Conservation (phyloP, 768 basidiomycete species). For the Psilocybe cubensis region DNA sequence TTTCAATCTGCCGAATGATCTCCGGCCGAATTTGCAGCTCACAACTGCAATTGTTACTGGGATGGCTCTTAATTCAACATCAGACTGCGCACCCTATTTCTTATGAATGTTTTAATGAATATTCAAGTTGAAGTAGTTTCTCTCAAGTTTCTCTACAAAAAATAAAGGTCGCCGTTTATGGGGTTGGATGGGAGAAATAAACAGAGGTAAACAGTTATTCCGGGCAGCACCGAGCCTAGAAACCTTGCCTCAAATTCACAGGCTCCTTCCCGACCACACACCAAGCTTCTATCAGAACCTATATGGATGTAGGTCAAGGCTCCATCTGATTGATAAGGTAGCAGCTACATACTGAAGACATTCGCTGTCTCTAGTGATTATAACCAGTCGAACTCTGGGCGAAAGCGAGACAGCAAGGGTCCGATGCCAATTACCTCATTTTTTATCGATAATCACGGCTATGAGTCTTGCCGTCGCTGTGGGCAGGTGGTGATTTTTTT, state of each 20-base stretch:
- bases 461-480: not conserved
- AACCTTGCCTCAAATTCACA: not conserved
- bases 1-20: too few relatives aligned
- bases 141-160: not conserved
- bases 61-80: not conserved
- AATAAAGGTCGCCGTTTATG: not conserved
- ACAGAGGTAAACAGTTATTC: not conserved
- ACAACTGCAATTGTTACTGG: not conserved
- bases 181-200: not conserved
- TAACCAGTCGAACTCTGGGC: not conserved
- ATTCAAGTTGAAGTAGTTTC: not conserved
- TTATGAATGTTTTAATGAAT: not conserved
- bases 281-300: not conserved
- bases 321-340: slow-evolving; percentile 1
- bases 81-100: not conserved
- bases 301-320: not conserved
- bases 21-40: not conserved
- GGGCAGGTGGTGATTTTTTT: too few relatives aligned
- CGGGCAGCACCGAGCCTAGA: not conserved
- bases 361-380: not conserved
- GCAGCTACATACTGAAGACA: not conserved
- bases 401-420: too few relatives aligned
- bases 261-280: slow-evolving; percentile 3
- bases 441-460: not conserved
- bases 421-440: not conserved